Percentiles rank a stretch among this genome's conserved stretches.
These are phyloP conservation scores for Penicillium cosmopolitanum DNA, from an alignment of 495 filamentous ascomycete species.

Conservation along the genomic window DNA sequence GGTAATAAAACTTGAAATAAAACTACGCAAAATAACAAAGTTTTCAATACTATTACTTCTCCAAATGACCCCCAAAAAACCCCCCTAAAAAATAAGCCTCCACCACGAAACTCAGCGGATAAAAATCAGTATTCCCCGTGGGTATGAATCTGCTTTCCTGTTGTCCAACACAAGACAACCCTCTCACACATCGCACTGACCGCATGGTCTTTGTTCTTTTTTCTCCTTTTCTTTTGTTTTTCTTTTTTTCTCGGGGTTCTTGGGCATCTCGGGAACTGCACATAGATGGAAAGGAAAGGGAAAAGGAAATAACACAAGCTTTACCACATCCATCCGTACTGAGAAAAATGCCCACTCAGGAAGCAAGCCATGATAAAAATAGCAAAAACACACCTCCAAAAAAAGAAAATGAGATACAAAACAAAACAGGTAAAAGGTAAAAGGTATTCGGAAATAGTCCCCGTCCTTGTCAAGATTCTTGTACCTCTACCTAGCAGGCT, in stretches of 20 bases:
- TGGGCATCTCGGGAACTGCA: too few species aligned
- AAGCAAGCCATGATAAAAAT: neutral
- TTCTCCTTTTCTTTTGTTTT: neutral
- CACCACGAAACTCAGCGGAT: neutral
- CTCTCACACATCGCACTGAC: slow-evolving; percentile 1
- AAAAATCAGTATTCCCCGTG: neutral
- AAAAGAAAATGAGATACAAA: neutral
- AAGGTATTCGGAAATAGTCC: too few species aligned
- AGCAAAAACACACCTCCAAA: neutral
- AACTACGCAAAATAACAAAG: neutral
- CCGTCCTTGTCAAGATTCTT: too few species aligned
- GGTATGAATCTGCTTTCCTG: neutral
- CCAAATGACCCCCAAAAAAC: neutral
- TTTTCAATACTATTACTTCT: neutral
- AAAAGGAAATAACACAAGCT: neutral
- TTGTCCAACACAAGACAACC: neutral
- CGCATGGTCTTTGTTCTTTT: neutral
- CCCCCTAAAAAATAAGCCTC: neutral
- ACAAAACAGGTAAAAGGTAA: too few species aligned
- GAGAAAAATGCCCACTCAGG: too few species aligned
- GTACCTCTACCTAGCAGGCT: too few species aligned
- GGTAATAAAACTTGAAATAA: neutral
- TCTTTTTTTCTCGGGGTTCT: neutral
- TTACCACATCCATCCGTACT: too few species aligned
- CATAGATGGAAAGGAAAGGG: neutral